Percentiles rank a stretch among this genome's conserved stretches.
Conservation (phyloP, 2,329 filamentous ascomycete genomes). For the Torrubiella hemipterigena region DNA sequence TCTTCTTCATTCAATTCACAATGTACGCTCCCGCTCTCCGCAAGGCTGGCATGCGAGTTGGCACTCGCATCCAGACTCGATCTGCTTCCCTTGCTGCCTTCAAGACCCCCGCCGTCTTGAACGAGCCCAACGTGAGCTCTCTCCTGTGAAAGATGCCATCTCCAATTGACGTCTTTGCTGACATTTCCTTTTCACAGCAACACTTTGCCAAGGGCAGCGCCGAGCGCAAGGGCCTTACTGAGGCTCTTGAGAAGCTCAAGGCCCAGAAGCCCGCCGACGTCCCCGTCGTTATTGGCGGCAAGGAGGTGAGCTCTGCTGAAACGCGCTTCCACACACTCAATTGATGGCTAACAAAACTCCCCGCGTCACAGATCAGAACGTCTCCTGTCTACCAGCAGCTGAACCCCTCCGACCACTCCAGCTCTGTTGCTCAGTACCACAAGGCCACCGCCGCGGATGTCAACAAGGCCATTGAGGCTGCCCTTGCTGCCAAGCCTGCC, state of each 20-base stretch:
- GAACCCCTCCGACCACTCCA: conserved; percentile 72
- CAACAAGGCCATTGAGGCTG: conserved; percentile 66
- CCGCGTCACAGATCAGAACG: conserved; percentile 46
- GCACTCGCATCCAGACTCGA: conserved; percentile 16
- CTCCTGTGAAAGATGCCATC: not conserved
- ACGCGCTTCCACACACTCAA: not conserved
- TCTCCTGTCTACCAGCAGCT: conserved; percentile 56
- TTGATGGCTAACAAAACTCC: not conserved
- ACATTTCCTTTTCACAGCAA: conserved; percentile 42
- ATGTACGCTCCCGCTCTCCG: conserved; percentile 23
- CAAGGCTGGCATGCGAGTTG: conserved; percentile 20
- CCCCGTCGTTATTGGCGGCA: conserved; percentile 73
- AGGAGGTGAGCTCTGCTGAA: conserved; percentile 44
- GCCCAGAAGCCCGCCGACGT: conserved; percentile 62
- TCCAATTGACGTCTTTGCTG: not conserved
- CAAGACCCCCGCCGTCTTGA: conserved; percentile 74
- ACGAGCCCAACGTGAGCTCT: conserved; percentile 83
- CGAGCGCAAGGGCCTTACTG: conserved; percentile 64
- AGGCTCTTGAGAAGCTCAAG: conserved; percentile 60
- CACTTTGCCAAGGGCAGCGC: conserved; percentile 77
- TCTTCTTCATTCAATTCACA: conserved; percentile 6
- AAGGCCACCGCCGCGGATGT: conserved; percentile 70
- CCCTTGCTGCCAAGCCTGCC: conserved; percentile 69
- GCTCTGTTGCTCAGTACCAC: conserved; percentile 71
- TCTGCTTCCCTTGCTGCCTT: conserved; percentile 59